phyloP scores from a whole-genome alignment of 306 rosid species.

The Cicer yamashitae region DNA sequence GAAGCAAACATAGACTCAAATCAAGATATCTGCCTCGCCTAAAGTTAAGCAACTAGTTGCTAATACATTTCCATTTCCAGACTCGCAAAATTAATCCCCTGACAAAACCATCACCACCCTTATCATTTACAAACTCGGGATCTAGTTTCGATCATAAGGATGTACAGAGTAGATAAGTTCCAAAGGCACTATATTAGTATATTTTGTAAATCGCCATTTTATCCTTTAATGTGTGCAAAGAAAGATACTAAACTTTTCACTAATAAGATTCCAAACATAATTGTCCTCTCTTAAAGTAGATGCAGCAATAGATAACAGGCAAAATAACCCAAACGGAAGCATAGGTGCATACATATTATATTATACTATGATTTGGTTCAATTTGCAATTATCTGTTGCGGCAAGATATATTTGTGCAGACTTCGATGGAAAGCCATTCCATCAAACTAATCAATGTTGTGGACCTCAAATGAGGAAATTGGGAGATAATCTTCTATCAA shows the following conservation, averaged over 20 bases:
- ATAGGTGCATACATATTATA: background rate
- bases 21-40: background rate
- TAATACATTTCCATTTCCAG: constrained; percentile 12
- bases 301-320: background rate
- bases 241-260: background rate
- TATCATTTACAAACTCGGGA: constrained; percentile 4
- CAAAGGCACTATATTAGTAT: constrained; percentile 1
- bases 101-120: constrained; percentile 24
- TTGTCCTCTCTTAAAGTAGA: background rate
- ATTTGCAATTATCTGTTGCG: background rate
- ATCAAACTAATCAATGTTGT: background rate
- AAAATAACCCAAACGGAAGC: constrained; percentile 15
- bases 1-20: background rate
- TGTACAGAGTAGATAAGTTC: background rate
- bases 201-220: constrained; percentile 12
- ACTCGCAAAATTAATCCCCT: constrained; percentile 6
- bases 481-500: background rate
- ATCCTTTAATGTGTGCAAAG: background rate
- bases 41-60: constrained; percentile 6
- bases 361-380: background rate
- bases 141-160: constrained; percentile 2
- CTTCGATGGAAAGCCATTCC: background rate
- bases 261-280: constrained; percentile 7
- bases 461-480: background rate
- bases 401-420: background rate